Conservation (phyloP, 169 alveolate genomes). For the Perkinsus olseni region DNA sequence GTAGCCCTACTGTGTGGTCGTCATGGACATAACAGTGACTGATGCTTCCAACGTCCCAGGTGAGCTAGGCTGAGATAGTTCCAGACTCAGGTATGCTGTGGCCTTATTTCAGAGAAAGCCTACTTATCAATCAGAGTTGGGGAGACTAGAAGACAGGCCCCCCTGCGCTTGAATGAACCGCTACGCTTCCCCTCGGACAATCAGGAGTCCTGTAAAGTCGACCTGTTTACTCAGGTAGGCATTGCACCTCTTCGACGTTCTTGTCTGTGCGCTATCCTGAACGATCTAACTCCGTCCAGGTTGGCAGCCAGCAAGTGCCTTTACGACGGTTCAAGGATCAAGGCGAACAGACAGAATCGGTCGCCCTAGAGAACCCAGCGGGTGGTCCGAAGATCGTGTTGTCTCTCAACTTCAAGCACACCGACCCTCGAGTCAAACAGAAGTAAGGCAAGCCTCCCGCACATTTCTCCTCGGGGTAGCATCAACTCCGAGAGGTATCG, state of each 20-base stretch:
- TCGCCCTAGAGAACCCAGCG: neutral
- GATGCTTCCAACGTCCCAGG: neutral
- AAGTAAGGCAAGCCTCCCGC: neutral
- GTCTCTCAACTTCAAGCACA: neutral
- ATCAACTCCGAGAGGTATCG: too few species aligned
- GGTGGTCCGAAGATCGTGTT: neutral
- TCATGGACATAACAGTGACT: slow-evolving; percentile 4
- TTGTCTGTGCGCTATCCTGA: too few species aligned
- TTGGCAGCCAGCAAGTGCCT: neutral
- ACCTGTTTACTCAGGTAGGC: neutral
- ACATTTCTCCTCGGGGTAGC: neutral
- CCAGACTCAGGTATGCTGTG: neutral
- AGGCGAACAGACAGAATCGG: neutral
- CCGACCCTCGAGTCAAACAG: neutral
- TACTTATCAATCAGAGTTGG: slow-evolving; percentile 3
- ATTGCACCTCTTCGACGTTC: too few species aligned
- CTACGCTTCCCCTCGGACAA: neutral
- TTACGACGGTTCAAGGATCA: neutral
- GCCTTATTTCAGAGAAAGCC: neutral
- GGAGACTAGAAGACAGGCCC: slow-evolving; percentile 11
- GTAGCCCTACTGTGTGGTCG: neutral
- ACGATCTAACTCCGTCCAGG: neutral
- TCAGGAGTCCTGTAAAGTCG: neutral
- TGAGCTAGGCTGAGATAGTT: neutral
- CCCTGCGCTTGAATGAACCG: neutral